Conservation (phyloP, 345 rosid genomes). For the Triadica sebifera region DNA sequence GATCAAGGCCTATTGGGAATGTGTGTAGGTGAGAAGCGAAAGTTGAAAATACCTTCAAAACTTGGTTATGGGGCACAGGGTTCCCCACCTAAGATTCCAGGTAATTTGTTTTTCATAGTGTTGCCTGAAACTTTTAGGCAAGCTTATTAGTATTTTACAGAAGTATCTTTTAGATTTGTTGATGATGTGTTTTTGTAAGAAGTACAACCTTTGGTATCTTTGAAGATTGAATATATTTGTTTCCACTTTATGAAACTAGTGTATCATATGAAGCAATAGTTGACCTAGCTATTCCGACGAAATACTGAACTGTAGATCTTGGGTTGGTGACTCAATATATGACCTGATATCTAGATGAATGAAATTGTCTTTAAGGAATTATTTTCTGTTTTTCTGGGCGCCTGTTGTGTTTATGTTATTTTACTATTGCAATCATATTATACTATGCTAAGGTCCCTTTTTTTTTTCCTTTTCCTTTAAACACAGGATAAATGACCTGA, state of each 20-base stretch:
- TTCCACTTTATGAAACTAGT: not conserved
- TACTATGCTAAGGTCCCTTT: no score
- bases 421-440: no score
- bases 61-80: conserved; percentile 92
- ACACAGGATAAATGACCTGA: no score
- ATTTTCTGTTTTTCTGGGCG: no score
- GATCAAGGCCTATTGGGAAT: conserved; percentile 89
- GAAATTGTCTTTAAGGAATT: no score
- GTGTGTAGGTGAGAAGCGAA: conserved; percentile 92
- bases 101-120: conserved; percentile 30
- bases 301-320: not conserved
- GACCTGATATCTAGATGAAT: no score
- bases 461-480: no score
- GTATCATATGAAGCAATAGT: no score
- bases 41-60: conserved; percentile 88
- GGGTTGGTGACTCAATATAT: not conserved
- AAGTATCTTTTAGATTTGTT: not conserved
- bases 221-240: not conserved
- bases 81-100: conserved; percentile 92
- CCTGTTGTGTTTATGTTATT: no score
- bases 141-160: not conserved
- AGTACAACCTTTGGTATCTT: not conserved
- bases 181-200: not conserved
- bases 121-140: not conserved
- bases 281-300: not conserved